Conservation (phyloP, 345 rosid species). For the Cardamine occulta region DNA sequence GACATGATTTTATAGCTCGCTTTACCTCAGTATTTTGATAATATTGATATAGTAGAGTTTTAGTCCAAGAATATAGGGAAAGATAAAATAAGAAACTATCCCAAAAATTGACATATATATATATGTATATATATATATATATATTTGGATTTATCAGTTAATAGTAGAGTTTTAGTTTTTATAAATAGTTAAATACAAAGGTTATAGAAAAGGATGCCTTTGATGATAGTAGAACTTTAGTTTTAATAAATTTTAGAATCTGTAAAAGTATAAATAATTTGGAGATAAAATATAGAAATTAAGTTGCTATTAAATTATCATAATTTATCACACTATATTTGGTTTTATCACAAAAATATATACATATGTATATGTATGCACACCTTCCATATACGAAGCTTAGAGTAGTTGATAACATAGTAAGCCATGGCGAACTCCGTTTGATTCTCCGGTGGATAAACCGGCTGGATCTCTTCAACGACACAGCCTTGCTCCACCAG, state of each 20-base stretch:
- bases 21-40: not conserved
- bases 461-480: conserved; percentile 60
- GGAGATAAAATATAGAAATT: not conserved
- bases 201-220: not conserved
- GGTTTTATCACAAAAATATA: not conserved
- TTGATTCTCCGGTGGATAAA: conserved; percentile 72
- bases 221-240: not conserved
- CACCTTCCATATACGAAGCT: conserved; percentile 88
- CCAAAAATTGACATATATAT: not conserved
- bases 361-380: not conserved
- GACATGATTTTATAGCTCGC: no score
- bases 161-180: not conserved
- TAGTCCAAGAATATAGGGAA: not conserved
- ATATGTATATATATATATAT: no score
- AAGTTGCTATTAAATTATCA: not conserved
- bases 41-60: not conserved
- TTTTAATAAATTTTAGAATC: not conserved
- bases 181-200: not conserved
- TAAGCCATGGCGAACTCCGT: conserved; percentile 78
- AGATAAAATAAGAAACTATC: not conserved
- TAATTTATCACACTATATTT: not conserved
- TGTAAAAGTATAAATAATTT: not conserved
- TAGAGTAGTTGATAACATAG: conserved; percentile 80
- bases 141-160: not conserved
- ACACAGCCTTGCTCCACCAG: conserved; percentile 64